Conservation (phyloP, 371 early-diverging fungal species). For the Mucor racemosus region DNA sequence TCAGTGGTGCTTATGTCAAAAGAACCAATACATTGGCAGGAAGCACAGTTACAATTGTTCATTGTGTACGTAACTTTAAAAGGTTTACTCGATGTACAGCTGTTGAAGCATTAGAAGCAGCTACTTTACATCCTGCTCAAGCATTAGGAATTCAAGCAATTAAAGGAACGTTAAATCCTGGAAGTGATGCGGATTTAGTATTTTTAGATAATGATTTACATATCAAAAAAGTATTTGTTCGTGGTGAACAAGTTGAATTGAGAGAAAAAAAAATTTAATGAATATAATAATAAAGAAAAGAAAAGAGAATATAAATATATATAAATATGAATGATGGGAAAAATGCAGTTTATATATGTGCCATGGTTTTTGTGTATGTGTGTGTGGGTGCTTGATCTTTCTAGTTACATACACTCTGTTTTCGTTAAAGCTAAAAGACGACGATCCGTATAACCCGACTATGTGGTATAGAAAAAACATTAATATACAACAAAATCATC, state of each 20-base stretch:
- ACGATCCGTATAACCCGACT: constrained; percentile 32
- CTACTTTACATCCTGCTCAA: constrained; percentile 79
- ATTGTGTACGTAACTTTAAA: constrained; percentile 77
- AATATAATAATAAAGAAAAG: neutral
- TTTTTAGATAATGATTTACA: constrained; percentile 68
- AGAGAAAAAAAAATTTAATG: neutral
- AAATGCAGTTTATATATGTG: neutral
- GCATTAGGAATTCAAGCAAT: constrained; percentile 66
- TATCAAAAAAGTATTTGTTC: constrained; percentile 70
- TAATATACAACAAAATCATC: neutral
- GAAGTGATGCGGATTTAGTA: constrained; percentile 80
- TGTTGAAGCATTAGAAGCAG: constrained; percentile 83
- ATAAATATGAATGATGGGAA: constrained; percentile 3
- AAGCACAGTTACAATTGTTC: constrained; percentile 69
- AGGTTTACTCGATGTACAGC: constrained; percentile 72
- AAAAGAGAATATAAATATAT: neutral
- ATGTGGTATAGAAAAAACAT: neutral
- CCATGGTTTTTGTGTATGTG: neutral
- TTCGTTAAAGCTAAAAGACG: constrained; percentile 27
- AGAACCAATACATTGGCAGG: constrained; percentile 79
- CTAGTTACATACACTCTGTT: constrained; percentile 7
- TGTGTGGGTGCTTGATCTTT: neutral
- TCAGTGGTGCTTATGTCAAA: constrained; percentile 64
- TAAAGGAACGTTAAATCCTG: constrained; percentile 73
- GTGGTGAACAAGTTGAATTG: constrained; percentile 65